Evolutionary conservation across 106 monocot genomes (phyloP), one percentile per base, ranked within the genome.

Genomic region (Hemerocallis citrina): DNA sequence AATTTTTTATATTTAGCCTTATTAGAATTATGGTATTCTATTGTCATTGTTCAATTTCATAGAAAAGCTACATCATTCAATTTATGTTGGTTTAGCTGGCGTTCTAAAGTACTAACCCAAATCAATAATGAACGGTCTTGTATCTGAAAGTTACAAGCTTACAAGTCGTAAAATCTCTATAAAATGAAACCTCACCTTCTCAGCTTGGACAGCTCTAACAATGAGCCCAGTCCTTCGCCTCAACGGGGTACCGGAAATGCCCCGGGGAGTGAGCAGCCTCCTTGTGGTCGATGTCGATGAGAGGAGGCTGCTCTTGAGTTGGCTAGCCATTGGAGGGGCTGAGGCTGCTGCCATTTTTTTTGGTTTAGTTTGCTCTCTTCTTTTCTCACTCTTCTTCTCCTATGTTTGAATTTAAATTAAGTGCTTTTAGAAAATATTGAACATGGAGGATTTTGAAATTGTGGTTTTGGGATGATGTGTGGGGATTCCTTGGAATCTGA

Each of bases 171-270:
- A 17, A 7, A 19, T 0, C 1, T 49, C 19, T 7, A 49, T 6
- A 14, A 19, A 28, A 12, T 0, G 7, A 34, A 56, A 30, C 0
- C 61, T 67, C 21, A 89, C 94, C 86, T 95, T 94, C 63, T 94
- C 94, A 19, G 93, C 65, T 27, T 78, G 80, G 64, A 94, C 69
- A 49, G 94, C 94, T 46, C 55, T 83, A 32, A 90, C 81, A 20
- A 67, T 76, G 78, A 95, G 64, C 69, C 39, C 68, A 51, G 75
- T 23, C 63, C 73, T 74, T 56, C 74, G 75, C 59, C 48, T 79
- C 32, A 92, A 32, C 5, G 81, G 69, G 25, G 74, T 34, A 8
- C 80, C 82, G 21, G 85, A 89, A 34, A 94, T 55, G 32, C 94
- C 89, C 37, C 58, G 68, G 43, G 85, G 89, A 34, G 43, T 29